Percentiles rank a stretch among this genome's conserved stretches.
These are phyloP conservation scores for Ophiostoma tasmaniense DNA, from an alignment of 2,329 filamentous ascomycete genomes.

Conservation along the genomic window DNA sequence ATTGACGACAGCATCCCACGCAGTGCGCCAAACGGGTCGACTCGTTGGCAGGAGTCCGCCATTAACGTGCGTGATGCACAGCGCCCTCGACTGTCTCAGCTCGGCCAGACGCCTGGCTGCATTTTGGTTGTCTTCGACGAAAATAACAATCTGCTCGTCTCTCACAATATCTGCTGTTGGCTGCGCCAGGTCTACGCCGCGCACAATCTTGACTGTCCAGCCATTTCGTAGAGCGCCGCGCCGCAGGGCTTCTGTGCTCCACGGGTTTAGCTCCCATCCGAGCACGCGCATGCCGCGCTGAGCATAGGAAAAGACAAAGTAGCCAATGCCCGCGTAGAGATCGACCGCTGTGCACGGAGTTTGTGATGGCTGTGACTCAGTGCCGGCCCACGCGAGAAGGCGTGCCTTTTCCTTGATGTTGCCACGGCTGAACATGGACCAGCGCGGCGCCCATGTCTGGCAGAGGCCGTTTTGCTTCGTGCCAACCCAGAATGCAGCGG, in stretches of 20 bases:
- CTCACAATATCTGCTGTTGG: slow-evolving; percentile 31
- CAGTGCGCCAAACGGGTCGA: slow-evolving; percentile 42
- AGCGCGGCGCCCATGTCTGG: slow-evolving; percentile 80
- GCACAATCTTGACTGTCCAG: slow-evolving; percentile 53
- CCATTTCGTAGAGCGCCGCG: slow-evolving; percentile 64
- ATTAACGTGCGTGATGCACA: slow-evolving; percentile 51
- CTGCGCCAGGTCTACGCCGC: slow-evolving; percentile 30
- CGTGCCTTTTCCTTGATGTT: slow-evolving; percentile 85
- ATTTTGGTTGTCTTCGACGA: slow-evolving; percentile 57
- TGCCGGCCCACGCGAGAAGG: slow-evolving; percentile 47
- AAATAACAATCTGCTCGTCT: slow-evolving; percentile 47
- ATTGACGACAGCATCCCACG: slow-evolving; percentile 31
- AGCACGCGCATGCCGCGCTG: slow-evolving; percentile 63
- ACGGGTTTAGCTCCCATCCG: slow-evolving; percentile 85
- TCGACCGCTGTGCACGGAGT: slow-evolving; percentile 53
- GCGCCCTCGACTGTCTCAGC: slow-evolving; percentile 20
- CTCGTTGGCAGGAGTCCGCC: slow-evolving; percentile 55
- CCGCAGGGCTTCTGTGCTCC: slow-evolving; percentile 75
- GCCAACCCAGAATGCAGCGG: slow-evolving; percentile 65
- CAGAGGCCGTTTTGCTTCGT: slow-evolving; percentile 69
- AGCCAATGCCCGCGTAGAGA: slow-evolving; percentile 87
- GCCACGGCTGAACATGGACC: slow-evolving; percentile 91
- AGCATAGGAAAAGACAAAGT: slow-evolving; percentile 82
- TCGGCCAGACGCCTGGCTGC: slow-evolving; percentile 38
- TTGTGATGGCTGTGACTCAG: not conserved